phyloP scores from a whole-genome alignment of 2,329 filamentous ascomycete genomes.

The Pezicula carpinea region DNA sequence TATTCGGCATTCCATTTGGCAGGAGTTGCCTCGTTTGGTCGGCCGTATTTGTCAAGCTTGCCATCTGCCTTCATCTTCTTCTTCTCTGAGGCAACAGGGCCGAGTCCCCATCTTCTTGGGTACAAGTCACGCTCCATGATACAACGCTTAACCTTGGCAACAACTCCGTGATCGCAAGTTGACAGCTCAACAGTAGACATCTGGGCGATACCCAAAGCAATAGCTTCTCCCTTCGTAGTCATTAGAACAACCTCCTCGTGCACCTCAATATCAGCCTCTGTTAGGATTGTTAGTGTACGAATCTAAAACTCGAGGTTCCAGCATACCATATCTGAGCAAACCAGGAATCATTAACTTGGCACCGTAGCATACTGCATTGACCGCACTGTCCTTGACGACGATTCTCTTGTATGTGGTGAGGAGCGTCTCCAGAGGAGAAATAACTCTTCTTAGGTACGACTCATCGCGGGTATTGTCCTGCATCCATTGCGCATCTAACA shows the following conservation, averaged over 20 bases:
- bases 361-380: constrained; percentile 97
- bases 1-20: constrained; percentile 90
- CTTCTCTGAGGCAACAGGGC: constrained; percentile 90
- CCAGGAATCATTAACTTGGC: constrained; percentile 99
- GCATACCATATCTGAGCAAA: constrained; percentile 80
- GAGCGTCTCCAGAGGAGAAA: constrained; percentile 87
- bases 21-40: constrained; percentile 87
- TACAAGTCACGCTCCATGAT: constrained; percentile 99
- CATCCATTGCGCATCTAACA: constrained; percentile 93
- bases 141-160: constrained; percentile 98
- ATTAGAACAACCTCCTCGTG: constrained; percentile 97
- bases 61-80: constrained; percentile 99
- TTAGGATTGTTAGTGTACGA: constrained; percentile 24
- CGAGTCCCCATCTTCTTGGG: constrained; percentile 93
- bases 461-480: constrained; percentile 96
- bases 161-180: constrained; percentile 94
- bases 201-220: constrained; percentile 91
- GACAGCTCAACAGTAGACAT: constrained; percentile 98
- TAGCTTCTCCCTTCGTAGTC: constrained; percentile 98
- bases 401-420: constrained; percentile 93
- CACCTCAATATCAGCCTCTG: constrained; percentile 84
- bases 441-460: constrained; percentile 84
- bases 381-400: constrained; percentile 93
- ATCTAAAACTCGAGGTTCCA: background rate
- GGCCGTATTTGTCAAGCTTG: constrained; percentile 97